Base-by-base conservation (phyloP, 495 filamentous ascomycete genomes). In the Barbatosphaeria neglecta region DNA sequence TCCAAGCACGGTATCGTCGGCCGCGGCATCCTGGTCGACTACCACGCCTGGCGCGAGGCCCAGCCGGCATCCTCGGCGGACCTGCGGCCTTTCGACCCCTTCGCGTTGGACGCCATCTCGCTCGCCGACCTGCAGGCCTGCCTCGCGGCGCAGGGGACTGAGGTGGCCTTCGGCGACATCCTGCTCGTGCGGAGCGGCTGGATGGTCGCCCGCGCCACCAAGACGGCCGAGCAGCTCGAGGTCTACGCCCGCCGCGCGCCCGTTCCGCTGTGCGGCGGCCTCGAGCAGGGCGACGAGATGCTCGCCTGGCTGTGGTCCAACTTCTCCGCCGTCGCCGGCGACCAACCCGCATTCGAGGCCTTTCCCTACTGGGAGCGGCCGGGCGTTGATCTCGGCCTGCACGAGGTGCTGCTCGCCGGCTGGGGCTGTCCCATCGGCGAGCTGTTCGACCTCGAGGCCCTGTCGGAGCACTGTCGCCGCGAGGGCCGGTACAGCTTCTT, bases 1-100 rank as follows among this genome's bases (percentile, higher is more conserved):
- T 58, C 55, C n/a, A 63, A 57, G 54, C 65, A 60, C 46, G 77
- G 77, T 48, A 77, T 81, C 39, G 74, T 74, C 2, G 77, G 77
- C 28, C 68, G 77, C 9, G 77, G 74, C 7, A 56, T 81, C 35
- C 62, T 81, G n/a, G 51, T 80, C 19, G 77, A 81, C 55, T 77
- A 74, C 59, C 62, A 75, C 41, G 65, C 50, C 48, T 85, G 69
- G 72, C 59, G 64, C n/a, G 40, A 51, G 2, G 37, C 51, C 9
- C 56, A 62, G 15, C 37, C n/a, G n/a, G n/a, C n/a, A n/a, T n/a
- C n/a, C n/a, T n/a, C n/a, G n/a, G n/a, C 52, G 24, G n/a, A 42
- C 16, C 10, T 16, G 23, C 19, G 22, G 7, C 1, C 42, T 43
- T 70, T 67, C 52, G 53, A 72, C 35, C 55, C 72, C 6, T 76